phyloP scores from a whole-genome alignment of 768 basidiomycete species.

The Trametes meyenii region DNA sequence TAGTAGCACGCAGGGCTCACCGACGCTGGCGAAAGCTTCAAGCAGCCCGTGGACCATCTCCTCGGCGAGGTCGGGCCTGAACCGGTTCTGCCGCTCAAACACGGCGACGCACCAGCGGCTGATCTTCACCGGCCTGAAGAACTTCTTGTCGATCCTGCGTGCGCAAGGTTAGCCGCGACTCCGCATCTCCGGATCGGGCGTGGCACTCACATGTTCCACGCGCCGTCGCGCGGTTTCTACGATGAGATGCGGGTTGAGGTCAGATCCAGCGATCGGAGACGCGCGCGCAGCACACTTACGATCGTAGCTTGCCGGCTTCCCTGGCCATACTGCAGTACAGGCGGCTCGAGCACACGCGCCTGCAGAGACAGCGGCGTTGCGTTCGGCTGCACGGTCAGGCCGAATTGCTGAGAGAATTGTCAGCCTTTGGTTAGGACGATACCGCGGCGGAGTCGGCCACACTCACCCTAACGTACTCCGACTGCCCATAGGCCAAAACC shows the following conservation, averaged over 20 bases:
- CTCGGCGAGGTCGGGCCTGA: constrained; percentile 48
- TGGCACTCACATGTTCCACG: constrained; percentile 74
- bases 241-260: neutral
- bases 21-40: constrained; percentile 54
- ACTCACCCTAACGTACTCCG: constrained; percentile 61
- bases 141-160: constrained; percentile 69
- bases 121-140: constrained; percentile 59
- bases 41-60: constrained; percentile 61
- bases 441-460: neutral
- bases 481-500: constrained; percentile 61
- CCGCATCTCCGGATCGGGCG: neutral
- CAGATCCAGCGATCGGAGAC: neutral
- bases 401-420: constrained; percentile 49
- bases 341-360: constrained; percentile 66
- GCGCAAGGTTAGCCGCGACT: neutral
- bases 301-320: constrained; percentile 59
- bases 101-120: constrained; percentile 64
- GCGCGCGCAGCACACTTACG: constrained; percentile 41
- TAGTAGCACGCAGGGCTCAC: constrained; percentile 41
- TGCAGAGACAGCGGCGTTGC: constrained; percentile 56
- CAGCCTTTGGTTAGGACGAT: neutral
- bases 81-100: constrained; percentile 65
- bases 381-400: constrained; percentile 57
- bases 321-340: constrained; percentile 65
- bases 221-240: constrained; percentile 64